phyloP scores from a whole-genome alignment of 176 grass and related monocot species.

The Stipa capillata region DNA sequence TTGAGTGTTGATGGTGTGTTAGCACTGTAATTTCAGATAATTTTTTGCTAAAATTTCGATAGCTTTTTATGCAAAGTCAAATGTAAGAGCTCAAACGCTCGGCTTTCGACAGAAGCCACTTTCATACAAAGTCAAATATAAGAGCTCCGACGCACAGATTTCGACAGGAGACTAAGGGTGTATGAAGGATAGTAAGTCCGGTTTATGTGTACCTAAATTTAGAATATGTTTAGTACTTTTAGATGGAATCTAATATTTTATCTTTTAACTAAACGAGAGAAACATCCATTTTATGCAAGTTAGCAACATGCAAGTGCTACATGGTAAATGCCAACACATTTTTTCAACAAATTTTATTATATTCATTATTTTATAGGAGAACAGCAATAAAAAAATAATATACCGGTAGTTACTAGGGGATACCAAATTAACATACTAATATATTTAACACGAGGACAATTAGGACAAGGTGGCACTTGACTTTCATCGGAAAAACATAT shows the following conservation, averaged over 20 bases:
- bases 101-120: not conserved
- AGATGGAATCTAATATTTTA: not conserved
- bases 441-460: not conserved
- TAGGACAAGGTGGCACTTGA: slow-evolving; percentile 14
- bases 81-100: not conserved
- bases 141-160: not conserved
- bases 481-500: slow-evolving; percentile 8
- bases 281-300: not conserved
- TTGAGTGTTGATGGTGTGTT: not conserved
- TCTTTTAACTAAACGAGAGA: not conserved
- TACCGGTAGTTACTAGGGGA: not conserved
- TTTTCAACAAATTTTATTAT: not conserved
- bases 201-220: not conserved
- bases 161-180: not conserved
- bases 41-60: not conserved
- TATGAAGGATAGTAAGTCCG: not conserved
- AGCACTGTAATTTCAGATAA: not conserved
- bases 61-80: no score
- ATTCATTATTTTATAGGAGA: not conserved
- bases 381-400: not conserved
- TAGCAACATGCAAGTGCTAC: not conserved
- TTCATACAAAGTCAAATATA: no score
- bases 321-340: not conserved
- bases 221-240: not conserved
- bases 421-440: not conserved